These are phyloP conservation scores for Aspergillus glaucus DNA, from an alignment of 2,329 filamentous ascomycete species.

Conservation along the genomic window DNA sequence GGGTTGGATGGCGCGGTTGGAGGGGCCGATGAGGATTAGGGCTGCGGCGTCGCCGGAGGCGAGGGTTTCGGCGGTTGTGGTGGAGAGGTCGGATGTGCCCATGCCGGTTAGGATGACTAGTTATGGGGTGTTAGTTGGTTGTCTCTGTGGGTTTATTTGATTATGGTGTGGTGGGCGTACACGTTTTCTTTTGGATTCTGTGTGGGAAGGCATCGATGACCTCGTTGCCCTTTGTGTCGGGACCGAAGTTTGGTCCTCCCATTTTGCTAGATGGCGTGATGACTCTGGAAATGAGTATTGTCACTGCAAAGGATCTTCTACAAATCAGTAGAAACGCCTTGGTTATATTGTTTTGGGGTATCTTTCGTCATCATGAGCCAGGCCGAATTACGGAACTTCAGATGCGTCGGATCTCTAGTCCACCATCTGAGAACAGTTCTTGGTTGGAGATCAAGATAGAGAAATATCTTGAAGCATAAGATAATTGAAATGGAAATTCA, in stretches of 20 bases:
- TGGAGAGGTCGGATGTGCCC: slow-evolving; percentile 17
- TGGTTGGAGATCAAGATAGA: not conserved
- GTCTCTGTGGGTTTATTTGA: not conserved
- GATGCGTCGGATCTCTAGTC: not conserved
- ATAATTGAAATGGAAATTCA: too few relatives aligned
- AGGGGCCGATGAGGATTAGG: slow-evolving; percentile 23
- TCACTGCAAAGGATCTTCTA: not conserved
- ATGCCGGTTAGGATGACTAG: slow-evolving; percentile 23
- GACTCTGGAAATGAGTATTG: not conserved
- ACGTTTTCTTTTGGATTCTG: slow-evolving; percentile 23
- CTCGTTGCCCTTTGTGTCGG: slow-evolving; percentile 23
- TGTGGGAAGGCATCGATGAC: slow-evolving; percentile 24
- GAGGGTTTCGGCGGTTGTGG: slow-evolving; percentile 21
- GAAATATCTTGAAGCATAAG: too few relatives aligned
- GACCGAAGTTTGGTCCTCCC: not conserved
- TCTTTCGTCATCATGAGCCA: slow-evolving; percentile 11
- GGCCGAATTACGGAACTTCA: slow-evolving; percentile 1
- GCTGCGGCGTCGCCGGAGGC: slow-evolving; percentile 19
- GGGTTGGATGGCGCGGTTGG: slow-evolving; percentile 17
- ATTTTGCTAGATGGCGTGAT: not conserved
- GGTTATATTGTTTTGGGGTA: not conserved
- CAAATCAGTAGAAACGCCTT: not conserved
- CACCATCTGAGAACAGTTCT: not conserved
- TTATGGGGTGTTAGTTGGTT: not conserved
- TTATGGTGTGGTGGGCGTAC: slow-evolving; percentile 10